Percentiles rank a stretch among this genome's conserved stretches.
phyloP scores from a whole-genome alignment of 345 rosid genomes.

The Populus simonii region DNA sequence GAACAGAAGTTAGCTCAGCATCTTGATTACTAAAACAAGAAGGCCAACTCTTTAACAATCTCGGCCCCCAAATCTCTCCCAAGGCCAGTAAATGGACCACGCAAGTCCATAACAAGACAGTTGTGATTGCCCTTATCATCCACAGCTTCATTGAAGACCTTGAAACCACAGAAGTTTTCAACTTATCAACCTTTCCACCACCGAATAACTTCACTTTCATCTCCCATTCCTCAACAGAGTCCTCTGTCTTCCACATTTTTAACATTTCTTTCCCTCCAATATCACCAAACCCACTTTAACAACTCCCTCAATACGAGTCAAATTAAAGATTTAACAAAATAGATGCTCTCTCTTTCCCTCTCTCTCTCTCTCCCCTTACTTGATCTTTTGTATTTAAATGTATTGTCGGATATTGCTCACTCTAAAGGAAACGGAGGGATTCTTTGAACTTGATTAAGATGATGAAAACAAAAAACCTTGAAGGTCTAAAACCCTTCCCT shows the following conservation, averaged over 20 bases:
- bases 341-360: neutral
- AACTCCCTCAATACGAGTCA: neutral
- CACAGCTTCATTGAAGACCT: slow-evolving; percentile 69
- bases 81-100: slow-evolving; percentile 69
- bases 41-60: slow-evolving; percentile 78
- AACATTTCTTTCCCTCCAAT: slow-evolving; percentile 20
- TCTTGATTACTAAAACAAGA: slow-evolving; percentile 64
- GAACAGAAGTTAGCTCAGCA: slow-evolving; percentile 39
- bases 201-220: slow-evolving; percentile 57
- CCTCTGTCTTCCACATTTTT: slow-evolving; percentile 47
- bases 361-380: neutral
- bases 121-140: slow-evolving; percentile 66
- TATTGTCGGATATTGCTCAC: slow-evolving; percentile 8
- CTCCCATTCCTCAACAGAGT: slow-evolving; percentile 40
- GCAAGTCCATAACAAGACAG: slow-evolving; percentile 68
- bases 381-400: slow-evolving; percentile 15
- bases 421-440: slow-evolving; percentile 25
- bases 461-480: slow-evolving; percentile 14
- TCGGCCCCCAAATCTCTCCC: slow-evolving; percentile 86
- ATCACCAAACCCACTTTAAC: slow-evolving; percentile 20
- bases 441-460: slow-evolving; percentile 19
- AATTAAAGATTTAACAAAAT: slow-evolving; percentile 4
- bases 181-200: slow-evolving; percentile 52
- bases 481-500: slow-evolving; percentile 23
- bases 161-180: slow-evolving; percentile 49